A percentile compares a stretch with the other conserved stretches of the same genome.
These are phyloP conservation scores for Umbellularia californica DNA, from an alignment of 164 flowering plant species.

Conservation along the genomic window DNA sequence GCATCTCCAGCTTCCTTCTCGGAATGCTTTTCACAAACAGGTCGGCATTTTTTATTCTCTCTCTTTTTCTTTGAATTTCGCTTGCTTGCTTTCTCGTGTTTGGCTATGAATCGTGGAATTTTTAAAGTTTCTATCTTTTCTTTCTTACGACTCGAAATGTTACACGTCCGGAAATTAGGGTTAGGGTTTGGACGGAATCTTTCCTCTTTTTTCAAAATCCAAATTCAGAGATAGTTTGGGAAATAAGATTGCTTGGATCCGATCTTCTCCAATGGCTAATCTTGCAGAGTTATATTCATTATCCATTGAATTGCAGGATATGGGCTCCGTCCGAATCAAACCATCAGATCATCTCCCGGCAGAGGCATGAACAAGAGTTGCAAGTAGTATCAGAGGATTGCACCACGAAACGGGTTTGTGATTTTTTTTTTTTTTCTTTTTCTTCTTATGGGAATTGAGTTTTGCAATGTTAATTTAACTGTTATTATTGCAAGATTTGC, in stretches of 20 bases:
- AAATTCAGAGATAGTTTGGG: too few relatives aligned
- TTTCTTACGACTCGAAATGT: background rate
- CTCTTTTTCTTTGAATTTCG: background rate
- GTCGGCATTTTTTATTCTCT: slow-evolving; percentile 23
- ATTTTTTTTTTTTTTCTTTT: background rate
- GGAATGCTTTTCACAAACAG: slow-evolving; percentile 70
- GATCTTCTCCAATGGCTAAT: too few relatives aligned
- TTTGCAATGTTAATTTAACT: too few relatives aligned
- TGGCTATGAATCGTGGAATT: background rate
- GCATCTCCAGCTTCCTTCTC: slow-evolving; percentile 52
- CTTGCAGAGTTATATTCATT: background rate
- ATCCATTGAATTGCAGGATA: slow-evolving; percentile 25
- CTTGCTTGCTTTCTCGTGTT: background rate
- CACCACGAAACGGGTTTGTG: slow-evolving; percentile 34
- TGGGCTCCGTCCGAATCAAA: slow-evolving; percentile 52
- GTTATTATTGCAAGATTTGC: too few relatives aligned
- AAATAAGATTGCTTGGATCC: too few relatives aligned
- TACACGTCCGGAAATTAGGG: too few relatives aligned
- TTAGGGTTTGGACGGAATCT: too few relatives aligned
- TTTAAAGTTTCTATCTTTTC: too few relatives aligned
- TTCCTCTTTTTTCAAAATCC: too few relatives aligned
- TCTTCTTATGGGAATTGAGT: background rate
- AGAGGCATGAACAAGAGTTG: slow-evolving; percentile 57
- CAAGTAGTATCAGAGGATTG: slow-evolving; percentile 56
- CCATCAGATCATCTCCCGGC: slow-evolving; percentile 40